Base-by-base conservation (phyloP, 306 rosid species). In the Ochetophila trinervis region DNA sequence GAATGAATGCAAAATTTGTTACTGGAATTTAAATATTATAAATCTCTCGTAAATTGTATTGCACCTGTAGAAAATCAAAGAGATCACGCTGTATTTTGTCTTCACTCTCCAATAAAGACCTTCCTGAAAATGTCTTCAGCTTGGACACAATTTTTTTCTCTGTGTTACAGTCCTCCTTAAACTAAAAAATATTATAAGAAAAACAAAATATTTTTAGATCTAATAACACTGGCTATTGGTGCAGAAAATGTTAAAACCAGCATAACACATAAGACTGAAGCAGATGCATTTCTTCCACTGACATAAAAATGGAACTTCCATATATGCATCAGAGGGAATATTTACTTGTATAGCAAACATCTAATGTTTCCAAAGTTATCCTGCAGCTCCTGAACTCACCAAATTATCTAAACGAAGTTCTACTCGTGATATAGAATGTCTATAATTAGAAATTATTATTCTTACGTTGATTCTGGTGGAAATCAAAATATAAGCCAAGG, bases 141-240 rank as follows among this genome's bases (percentile, higher is more conserved):
- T 86, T 87, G 82, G 93, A 69, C 66, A 72, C 96, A 78, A 93
- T 76, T 74, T 85, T 87, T 80, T 89, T 86, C 86, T 89, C 86
- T 6, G 98, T 87, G 86, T 83, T 79, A 78, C 98, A 71, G 62
- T 89, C 96, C 77, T 89, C 96, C 86, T 87, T 93, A 80, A 93
- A 93, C 98, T 93, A 52, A 63, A 74, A 66, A 40, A 52, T 62
- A 58, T 44, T 13, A 63, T 0, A 18, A 44, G 17, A 68, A 65
- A 71, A 67, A 40, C 60, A 48, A 61, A 27, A 57, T 24, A 6
- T 40, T 50, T 50, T 5, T 58, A 22, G 48, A 58, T 62, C 34
- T 48, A 63, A 53, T 69, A 70, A 36, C 65, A 55, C 17, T 5
- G 20, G 19, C 7, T 13, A 53, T 27, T 56, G 65, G 50, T 32